phyloP scores from a whole-genome alignment of 208 protist genomes.

The Leishmania tropica region DNA sequence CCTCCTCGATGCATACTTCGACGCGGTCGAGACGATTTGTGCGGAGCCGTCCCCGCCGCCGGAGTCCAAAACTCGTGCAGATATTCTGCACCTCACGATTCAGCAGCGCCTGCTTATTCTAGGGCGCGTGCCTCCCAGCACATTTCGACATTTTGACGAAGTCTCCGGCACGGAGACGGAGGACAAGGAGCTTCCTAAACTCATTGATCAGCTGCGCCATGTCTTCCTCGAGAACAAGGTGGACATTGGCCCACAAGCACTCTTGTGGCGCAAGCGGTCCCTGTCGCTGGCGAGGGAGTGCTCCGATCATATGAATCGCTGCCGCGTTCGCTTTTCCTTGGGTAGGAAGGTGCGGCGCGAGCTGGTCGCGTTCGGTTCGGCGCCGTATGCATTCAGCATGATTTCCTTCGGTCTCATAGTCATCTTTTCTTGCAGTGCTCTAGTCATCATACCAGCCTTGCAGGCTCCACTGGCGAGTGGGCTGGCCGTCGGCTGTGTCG shows the following conservation, averaged over 20 bases:
- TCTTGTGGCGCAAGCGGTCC: conserved; percentile 76
- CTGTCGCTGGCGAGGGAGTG: conserved; percentile 75
- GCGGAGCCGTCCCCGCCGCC: conserved; percentile 44
- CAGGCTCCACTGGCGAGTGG: conserved; percentile 41
- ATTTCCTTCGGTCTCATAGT: conserved; percentile 54
- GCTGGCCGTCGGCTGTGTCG: conserved; percentile 47
- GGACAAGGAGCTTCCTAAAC: conserved; percentile 71
- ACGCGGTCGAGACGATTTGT: conserved; percentile 65
- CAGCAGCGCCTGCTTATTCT: conserved; percentile 63
- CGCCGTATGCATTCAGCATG: conserved; percentile 45
- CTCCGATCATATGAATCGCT: conserved; percentile 60
- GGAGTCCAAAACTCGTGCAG: conserved; percentile 46
- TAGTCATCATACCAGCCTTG: conserved; percentile 62
- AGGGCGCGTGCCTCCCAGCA: conserved; percentile 34
- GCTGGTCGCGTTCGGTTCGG: conserved; percentile 47
- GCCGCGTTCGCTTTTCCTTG: conserved; percentile 62
- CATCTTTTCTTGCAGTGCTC: conserved; percentile 41
- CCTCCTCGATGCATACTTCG: conserved; percentile 71
- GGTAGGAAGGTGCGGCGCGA: conserved; percentile 48
- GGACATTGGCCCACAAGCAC: conserved; percentile 60
- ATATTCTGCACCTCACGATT: conserved; percentile 64
- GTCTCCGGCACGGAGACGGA: conserved; percentile 22
- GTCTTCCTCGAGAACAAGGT: conserved; percentile 82
- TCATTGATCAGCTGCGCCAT: conserved; percentile 61
- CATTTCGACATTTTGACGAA: conserved; percentile 43